Conservation (phyloP, 148 eudicot species). For the Amaranthus palmeri region DNA sequence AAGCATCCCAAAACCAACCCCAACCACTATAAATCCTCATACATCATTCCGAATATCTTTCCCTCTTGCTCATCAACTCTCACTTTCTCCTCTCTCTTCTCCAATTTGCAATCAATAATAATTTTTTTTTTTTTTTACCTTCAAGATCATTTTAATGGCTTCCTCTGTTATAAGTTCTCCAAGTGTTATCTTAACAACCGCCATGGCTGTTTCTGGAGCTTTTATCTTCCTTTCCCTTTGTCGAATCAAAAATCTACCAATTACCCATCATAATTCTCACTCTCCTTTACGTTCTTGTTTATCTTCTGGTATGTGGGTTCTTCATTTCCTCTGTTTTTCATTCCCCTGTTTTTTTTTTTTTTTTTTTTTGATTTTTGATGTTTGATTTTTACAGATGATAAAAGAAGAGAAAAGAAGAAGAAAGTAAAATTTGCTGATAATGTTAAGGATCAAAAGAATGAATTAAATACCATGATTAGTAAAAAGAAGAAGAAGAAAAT, state of each 20-base stretch:
- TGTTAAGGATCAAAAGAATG: conserved; percentile 31
- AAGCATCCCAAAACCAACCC: background rate
- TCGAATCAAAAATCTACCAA: conserved; percentile 26
- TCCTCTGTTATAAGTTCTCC: conserved; percentile 39
- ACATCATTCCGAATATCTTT: background rate
- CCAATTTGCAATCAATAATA: too few species aligned
- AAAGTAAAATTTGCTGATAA: conserved; percentile 54
- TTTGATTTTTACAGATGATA: conserved; percentile 18
- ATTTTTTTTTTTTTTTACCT: background rate
- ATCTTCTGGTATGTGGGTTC: conserved; percentile 35
- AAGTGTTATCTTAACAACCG: conserved; percentile 48
- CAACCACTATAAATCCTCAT: conserved; percentile 11
- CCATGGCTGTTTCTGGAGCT: conserved; percentile 67
- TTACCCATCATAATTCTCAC: conserved; percentile 19
- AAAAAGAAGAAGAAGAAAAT: conserved; percentile 14
- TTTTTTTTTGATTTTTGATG: background rate
- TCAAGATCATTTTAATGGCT: conserved; percentile 22
- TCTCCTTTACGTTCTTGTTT: conserved; percentile 40
- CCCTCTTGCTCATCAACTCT: background rate
- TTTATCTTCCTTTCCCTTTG: conserved; percentile 38
- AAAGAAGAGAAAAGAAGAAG: conserved; percentile 30
- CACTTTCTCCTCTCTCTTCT: background rate
- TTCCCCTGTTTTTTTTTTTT: background rate
- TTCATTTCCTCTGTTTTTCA: conserved; percentile 13
- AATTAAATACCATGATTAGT: background rate